Evolutionary conservation across 495 filamentous ascomycete genomes (phyloP), one percentile per base, ranked within the genome.

Genomic region (Penicillium psychrofluorescens): DNA sequence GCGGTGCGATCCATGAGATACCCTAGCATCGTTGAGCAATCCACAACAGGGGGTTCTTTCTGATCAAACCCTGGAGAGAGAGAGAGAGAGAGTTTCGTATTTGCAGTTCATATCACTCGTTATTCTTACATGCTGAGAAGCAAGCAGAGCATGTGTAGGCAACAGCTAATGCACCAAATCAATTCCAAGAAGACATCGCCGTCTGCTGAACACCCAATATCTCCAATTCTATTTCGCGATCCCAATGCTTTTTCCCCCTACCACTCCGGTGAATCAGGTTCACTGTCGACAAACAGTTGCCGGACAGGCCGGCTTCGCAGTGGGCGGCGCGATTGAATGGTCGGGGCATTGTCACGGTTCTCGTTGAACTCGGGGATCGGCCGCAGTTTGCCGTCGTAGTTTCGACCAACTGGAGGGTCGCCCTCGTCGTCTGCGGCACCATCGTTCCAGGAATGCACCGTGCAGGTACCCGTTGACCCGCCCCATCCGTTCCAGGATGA

Each of bases 401-500:
- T 72, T 10, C 62, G 58, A 1, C 78, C 79, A 66, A 86, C 70
- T 8, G 61, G 62, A 7, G 83, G 82, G 30, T 79, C 74, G 0
- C 70, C 83, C 56, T 91, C 86, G 49, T 89, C 86, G 0, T 64
- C 53, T 0, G 71, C 68, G 11, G 73, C 63, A 30, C 73, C 76
- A 36, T 84, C 82, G 39, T 88, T 88, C 78, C 80, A 94, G 11
- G 77, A 75, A 60, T 94, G 88, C 38, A 88, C 49, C 0, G 84
- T 85, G 43, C 84, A 86, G 1, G 87, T 90, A 6, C 88, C 88
- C 1, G 71, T 69, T 8, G 79, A 72, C 55, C 79, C 71, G 31
- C 77, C 81, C 64, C 76, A 83, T 29, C 86, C 85, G 48, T 88
- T 88, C 83, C 86, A 86, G 2, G 83, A 78, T 11, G 87, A 90